Percentiles rank a stretch among this genome's conserved stretches.
phyloP scores from a whole-genome alignment of 2,329 filamentous ascomycete genomes.

The Stachybotrys elegans region DNA sequence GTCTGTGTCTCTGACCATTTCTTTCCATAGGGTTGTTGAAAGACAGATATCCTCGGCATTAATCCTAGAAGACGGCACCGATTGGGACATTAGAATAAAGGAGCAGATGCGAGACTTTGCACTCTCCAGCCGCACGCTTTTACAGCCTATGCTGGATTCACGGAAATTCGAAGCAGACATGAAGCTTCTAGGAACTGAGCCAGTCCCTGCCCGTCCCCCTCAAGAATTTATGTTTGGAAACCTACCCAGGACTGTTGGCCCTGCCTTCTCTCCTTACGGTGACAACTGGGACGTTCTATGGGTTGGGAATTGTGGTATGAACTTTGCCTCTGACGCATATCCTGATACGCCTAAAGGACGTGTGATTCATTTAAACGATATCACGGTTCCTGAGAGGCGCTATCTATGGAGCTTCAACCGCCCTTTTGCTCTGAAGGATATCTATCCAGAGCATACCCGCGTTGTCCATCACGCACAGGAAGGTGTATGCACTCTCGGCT shows the following conservation, averaged over 20 bases:
- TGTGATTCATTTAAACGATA: slow-evolving; percentile 25
- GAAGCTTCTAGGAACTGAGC: slow-evolving; percentile 12
- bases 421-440: slow-evolving; percentile 26
- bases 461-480: slow-evolving; percentile 36
- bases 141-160: slow-evolving; percentile 20
- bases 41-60: slow-evolving; percentile 40
- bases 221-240: slow-evolving; percentile 10
- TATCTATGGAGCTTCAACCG: slow-evolving; percentile 28
- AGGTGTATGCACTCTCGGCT: slow-evolving; percentile 35
- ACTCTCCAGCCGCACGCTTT: slow-evolving; percentile 26
- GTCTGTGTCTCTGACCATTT: too few species aligned
- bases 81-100: slow-evolving; percentile 51
- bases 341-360: slow-evolving; percentile 19
- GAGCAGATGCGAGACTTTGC: slow-evolving; percentile 39
- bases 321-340: slow-evolving; percentile 16
- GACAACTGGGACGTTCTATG: slow-evolving; percentile 48
- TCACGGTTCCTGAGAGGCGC: slow-evolving; percentile 26
- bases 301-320: slow-evolving; percentile 42
- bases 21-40: slow-evolving; percentile 34
- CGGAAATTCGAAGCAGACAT: slow-evolving; percentile 17
- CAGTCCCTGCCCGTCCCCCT: not conserved
- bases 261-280: slow-evolving; percentile 37
- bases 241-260: slow-evolving; percentile 12
- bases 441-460: slow-evolving; percentile 36
- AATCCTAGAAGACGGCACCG: slow-evolving; percentile 52